phyloP scores from a whole-genome alignment of 306 rosid genomes.

The Delonix regia region DNA sequence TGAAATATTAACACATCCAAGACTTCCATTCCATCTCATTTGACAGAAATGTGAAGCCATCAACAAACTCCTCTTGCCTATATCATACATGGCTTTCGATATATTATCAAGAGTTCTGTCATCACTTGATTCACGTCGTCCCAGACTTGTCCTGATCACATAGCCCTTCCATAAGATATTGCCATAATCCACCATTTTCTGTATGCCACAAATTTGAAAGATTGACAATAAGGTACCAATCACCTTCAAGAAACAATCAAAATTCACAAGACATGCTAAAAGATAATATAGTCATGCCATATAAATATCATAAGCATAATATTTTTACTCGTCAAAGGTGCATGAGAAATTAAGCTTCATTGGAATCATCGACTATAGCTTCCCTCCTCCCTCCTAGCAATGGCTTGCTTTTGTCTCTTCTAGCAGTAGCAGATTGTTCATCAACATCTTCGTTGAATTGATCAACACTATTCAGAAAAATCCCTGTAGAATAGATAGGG shows the following conservation, averaged over 20 bases:
- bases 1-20: background rate
- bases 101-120: background rate
- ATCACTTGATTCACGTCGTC: background rate
- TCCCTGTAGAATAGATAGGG: constrained; percentile 53
- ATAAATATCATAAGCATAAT: constrained; percentile 6
- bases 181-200: constrained; percentile 22
- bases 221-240: background rate
- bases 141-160: background rate
- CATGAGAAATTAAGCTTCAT: constrained; percentile 42
- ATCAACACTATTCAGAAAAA: constrained; percentile 60
- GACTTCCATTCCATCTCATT: constrained; percentile 4
- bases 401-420: constrained; percentile 52
- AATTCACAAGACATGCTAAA: constrained; percentile 19
- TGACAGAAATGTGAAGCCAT: constrained; percentile 28
- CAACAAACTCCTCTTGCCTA: constrained; percentile 4
- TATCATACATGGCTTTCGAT: constrained; percentile 2
- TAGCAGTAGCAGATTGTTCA: constrained; percentile 38
- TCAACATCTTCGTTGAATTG: constrained; percentile 42
- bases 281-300: constrained; percentile 14
- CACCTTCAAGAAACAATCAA: constrained; percentile 30
- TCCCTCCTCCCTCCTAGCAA: constrained; percentile 57
- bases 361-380: constrained; percentile 28
- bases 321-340: background rate
- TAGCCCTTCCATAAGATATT: constrained; percentile 25
- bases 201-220: background rate